Base-by-base conservation (phyloP, 1,284 basidiomycete species). In the Melanopsichium pennsylvanicum region DNA sequence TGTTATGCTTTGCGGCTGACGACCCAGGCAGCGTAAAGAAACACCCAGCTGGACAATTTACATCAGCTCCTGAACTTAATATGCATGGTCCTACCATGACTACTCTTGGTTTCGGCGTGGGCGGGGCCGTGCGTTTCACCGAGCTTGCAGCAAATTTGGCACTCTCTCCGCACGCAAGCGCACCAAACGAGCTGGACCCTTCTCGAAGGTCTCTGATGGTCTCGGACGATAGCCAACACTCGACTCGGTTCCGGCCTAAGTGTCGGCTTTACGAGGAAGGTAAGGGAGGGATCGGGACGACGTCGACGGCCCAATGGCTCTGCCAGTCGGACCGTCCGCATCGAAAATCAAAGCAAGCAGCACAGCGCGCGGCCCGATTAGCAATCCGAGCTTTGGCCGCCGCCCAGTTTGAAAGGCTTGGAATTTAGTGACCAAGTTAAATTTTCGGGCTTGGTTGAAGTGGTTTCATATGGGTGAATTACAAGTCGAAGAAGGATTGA, bases 221-320 rank as follows among this genome's bases (percentile, higher is more conserved):
- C 56, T 51, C 56, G 56, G 48, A 47, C 57, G 57, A 52, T 45
- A 52, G 25, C 29, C n/a, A 27, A 32, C 4, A 16, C 39, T 36
- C 36, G 29, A 44, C 44, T 48, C 50, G 50, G 45, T 49, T 44
- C 51, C 58, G 58, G 32, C 34, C 23, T 7, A 19, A 26, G 33
- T 27, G 22, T 31, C 39, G 32, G 25, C 36, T 26, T 21, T 21
- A 25, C 23, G 41, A 51, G 56, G 48, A 41, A 59, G 23, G 49
- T 43, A 52, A 51, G 56, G 48, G 36, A 59, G 23, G 49, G 49
- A 52, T 59, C 57, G 57, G 56, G 56, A 41, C 26, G n/a, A n/a
- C n/a, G n/a, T n/a, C n/a, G n/a, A n/a, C n/a, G n/a, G n/a, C n/a
- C n/a, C n/a, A n/a, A n/a, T n/a, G n/a, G n/a, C n/a, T n/a, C n/a